phyloP scores from a whole-genome alignment of 805 yeast genomes.

The Saccharomycopsis javanensis region DNA sequence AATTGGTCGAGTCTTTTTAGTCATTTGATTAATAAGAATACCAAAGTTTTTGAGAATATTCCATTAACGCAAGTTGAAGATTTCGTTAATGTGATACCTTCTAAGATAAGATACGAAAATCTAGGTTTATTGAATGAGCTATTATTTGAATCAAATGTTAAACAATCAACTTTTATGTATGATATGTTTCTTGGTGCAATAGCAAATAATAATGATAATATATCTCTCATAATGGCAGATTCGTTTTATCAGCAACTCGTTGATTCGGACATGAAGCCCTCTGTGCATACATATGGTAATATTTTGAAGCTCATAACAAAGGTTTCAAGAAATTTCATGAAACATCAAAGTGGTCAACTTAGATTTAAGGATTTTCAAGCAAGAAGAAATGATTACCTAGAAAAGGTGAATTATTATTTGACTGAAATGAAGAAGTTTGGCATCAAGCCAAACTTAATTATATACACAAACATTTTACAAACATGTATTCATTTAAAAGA shows the following conservation, averaged over 20 bases:
- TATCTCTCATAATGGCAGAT: conserved; percentile 26
- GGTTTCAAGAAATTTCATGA: conserved; percentile 22
- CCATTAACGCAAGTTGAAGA: conserved; percentile 25
- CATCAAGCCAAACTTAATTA: conserved; percentile 33
- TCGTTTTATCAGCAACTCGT: conserved; percentile 24
- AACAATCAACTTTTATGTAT: conserved; percentile 25
- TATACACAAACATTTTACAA: conserved; percentile 51
- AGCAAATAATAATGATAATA: conserved; percentile 22
- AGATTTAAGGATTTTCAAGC: conserved; percentile 4
- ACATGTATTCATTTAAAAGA: conserved; percentile 45
- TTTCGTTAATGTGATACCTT: conserved; percentile 33
- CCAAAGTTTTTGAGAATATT: conserved; percentile 29
- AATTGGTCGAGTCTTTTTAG: conserved; percentile 34
- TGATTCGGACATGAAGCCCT: conserved; percentile 23
- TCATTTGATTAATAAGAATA: conserved; percentile 21
- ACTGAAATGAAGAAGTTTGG: conserved; percentile 31
- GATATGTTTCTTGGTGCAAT: conserved; percentile 31
- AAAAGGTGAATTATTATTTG: conserved; percentile 31
- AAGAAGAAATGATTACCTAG: conserved; percentile 21
- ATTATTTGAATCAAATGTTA: conserved; percentile 26
- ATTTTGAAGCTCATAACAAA: conserved; percentile 36
- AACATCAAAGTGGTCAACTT: background rate
- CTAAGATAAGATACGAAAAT: conserved; percentile 20
- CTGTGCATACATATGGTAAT: conserved; percentile 33
- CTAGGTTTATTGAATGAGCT: conserved; percentile 27